These are phyloP conservation scores for Beauveria rudraprayagi DNA, from an alignment of 2,329 filamentous ascomycete species.

Conservation along the genomic window DNA sequence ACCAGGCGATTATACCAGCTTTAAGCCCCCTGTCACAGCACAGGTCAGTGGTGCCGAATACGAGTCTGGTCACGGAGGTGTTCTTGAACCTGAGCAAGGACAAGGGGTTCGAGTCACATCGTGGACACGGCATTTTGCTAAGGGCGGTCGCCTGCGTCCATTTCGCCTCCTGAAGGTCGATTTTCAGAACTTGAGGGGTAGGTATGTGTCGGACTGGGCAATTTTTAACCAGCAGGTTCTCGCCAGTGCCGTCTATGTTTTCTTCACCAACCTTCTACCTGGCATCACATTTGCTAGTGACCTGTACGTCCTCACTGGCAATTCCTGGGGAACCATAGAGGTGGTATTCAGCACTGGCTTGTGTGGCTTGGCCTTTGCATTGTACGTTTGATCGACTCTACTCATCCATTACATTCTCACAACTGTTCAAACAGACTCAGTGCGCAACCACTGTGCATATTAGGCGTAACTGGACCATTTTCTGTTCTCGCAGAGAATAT, in stretches of 20 bases:
- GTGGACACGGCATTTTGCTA: constrained; percentile 19
- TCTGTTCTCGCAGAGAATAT: constrained; percentile 60
- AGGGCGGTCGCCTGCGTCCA: constrained; percentile 38
- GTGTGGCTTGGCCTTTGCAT: constrained; percentile 53
- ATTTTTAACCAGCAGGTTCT: constrained; percentile 57
- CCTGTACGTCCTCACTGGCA: constrained; percentile 52
- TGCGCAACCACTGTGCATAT: constrained; percentile 55
- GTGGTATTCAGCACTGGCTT: constrained; percentile 59
- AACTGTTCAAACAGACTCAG: constrained; percentile 31
- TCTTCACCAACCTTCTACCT: constrained; percentile 59
- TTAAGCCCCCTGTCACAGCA: neutral
- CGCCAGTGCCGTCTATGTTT: constrained; percentile 56
- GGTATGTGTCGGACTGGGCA: constrained; percentile 47
- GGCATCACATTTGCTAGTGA: constrained; percentile 62
- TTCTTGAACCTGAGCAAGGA: neutral
- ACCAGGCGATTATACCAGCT: neutral
- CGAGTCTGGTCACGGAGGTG: neutral
- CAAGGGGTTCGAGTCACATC: neutral
- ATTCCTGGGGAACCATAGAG: constrained; percentile 59
- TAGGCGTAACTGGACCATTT: constrained; percentile 59
- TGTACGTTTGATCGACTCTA: constrained; percentile 32
- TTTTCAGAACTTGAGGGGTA: constrained; percentile 33
- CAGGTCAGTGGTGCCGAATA: neutral
- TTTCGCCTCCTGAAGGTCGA: constrained; percentile 47
- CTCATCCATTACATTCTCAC: neutral